Conservation (phyloP, 2,329 filamentous ascomycete species). For the Falciphora oryzae region DNA sequence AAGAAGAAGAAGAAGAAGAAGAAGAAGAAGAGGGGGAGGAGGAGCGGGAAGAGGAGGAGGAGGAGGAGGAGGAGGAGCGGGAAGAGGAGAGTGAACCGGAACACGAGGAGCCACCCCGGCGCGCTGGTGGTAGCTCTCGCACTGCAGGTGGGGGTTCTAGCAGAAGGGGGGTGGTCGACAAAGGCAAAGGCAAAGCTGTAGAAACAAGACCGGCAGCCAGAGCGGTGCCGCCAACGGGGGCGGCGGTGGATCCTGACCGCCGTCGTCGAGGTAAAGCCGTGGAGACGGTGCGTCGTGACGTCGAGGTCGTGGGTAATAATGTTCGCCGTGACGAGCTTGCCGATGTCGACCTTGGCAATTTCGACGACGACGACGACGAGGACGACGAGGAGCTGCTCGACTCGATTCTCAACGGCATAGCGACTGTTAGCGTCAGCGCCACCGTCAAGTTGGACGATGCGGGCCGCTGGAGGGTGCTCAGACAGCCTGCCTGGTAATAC, state of each 20-base stretch:
- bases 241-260: neutral
- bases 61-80: constrained; percentile 3
- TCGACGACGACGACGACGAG: constrained; percentile 12
- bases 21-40: no score
- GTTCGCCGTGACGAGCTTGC: constrained; percentile 1
- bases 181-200: neutral
- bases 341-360: neutral
- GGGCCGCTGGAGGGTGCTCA: constrained; percentile 35
- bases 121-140: neutral
- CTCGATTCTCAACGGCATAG: constrained; percentile 31
- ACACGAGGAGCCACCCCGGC: neutral
- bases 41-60: no score
- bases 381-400: constrained; percentile 28
- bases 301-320: neutral
- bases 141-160: neutral
- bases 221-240: neutral
- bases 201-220: neutral
- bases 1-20: no score
- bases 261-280: neutral
- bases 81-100: neutral
- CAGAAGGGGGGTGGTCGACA: neutral
- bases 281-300: neutral
- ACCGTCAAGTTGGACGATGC: constrained; percentile 31
- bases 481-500: constrained; percentile 5
- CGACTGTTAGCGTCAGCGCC: constrained; percentile 26